These are phyloP conservation scores for Claviceps capensis DNA, from an alignment of 2,329 filamentous ascomycete species.

Conservation along the genomic window DNA sequence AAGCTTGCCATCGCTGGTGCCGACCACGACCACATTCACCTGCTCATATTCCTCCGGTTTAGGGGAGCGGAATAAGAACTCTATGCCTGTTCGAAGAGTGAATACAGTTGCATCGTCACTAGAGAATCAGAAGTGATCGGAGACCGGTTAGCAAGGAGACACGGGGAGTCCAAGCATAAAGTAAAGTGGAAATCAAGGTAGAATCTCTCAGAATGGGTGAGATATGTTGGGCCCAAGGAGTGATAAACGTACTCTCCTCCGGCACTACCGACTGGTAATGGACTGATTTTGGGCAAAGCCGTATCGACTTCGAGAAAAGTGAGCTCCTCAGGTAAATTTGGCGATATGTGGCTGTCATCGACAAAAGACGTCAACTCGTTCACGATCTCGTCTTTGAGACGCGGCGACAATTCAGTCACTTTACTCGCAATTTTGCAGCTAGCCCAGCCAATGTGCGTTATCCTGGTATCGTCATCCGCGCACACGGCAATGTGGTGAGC, in stretches of 20 bases:
- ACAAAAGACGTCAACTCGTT: constrained; percentile 2
- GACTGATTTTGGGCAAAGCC: constrained; percentile 63
- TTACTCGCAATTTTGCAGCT: constrained; percentile 27
- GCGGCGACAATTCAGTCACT: constrained; percentile 4
- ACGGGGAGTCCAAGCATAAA: no score
- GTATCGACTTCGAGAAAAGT: constrained; percentile 63
- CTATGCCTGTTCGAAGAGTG: constrained; percentile 54
- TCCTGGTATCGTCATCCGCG: constrained; percentile 26
- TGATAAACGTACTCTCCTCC: constrained; percentile 41
- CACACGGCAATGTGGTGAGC: constrained; percentile 55
- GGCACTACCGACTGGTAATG: constrained; percentile 46
- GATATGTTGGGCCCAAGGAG: constrained; percentile 5
- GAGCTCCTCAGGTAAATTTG: constrained; percentile 58
- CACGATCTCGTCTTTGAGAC: constrained; percentile 7
- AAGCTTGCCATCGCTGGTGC: constrained; percentile 55
- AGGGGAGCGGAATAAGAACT: constrained; percentile 52
- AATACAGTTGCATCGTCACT: constrained; percentile 48
- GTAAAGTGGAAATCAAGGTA: no score
- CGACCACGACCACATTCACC: constrained; percentile 68
- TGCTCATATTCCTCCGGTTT: constrained; percentile 53
- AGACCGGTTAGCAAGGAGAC: no score
- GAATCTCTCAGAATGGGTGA: not conserved
- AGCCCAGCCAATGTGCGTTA: constrained; percentile 42
- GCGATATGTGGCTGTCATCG: constrained; percentile 8
- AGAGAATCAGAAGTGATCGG: not conserved